Evolutionary conservation across 2,329 filamentous ascomycete genomes (phyloP).

Genomic region (Orbilia brochopaga): DNA sequence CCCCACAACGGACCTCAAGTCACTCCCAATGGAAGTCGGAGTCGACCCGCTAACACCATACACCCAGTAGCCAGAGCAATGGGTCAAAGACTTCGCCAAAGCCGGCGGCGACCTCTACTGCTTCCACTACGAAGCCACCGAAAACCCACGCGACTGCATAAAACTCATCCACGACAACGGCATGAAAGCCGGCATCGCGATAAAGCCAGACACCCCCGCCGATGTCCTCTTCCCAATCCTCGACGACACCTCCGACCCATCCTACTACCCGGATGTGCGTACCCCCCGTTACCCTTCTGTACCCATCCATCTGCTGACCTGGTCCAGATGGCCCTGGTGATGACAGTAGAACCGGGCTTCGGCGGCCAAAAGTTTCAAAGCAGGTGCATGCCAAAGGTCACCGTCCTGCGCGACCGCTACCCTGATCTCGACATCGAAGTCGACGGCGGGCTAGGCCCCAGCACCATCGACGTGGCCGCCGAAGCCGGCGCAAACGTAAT

Average conservation of each 20-base stretch:
- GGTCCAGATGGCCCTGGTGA: conserved; percentile 89
- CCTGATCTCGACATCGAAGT: conserved; percentile 96
- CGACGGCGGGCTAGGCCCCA: conserved; percentile 85
- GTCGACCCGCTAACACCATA: neutral
- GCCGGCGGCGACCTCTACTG: conserved; percentile 98
- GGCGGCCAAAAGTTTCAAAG: conserved; percentile 99
- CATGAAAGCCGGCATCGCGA: conserved; percentile 89
- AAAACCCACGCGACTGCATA: conserved; percentile 83
- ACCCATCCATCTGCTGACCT: conserved; percentile 10
- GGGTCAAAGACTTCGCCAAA: conserved; percentile 92
- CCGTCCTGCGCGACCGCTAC: conserved; percentile 80
- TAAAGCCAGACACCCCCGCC: conserved; percentile 89
- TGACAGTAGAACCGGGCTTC: conserved; percentile 98
- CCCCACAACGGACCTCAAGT: too few relatives aligned
- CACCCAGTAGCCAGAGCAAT: conserved; percentile 80
- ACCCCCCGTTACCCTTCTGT: conserved; percentile 13
- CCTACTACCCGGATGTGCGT: conserved; percentile 30
- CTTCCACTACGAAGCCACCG: conserved; percentile 98
- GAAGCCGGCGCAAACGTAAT: conserved; percentile 98
- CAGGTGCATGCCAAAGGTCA: conserved; percentile 90
- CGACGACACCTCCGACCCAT: conserved; percentile 71
- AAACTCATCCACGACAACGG: conserved; percentile 87
- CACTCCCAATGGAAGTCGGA: too few relatives aligned
- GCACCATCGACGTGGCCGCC: conserved; percentile 90
- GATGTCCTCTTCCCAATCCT: conserved; percentile 90